Evolutionary conservation across 2,329 filamentous ascomycete genomes (phyloP).

Genomic region (Colletotrichum tropicale): DNA sequence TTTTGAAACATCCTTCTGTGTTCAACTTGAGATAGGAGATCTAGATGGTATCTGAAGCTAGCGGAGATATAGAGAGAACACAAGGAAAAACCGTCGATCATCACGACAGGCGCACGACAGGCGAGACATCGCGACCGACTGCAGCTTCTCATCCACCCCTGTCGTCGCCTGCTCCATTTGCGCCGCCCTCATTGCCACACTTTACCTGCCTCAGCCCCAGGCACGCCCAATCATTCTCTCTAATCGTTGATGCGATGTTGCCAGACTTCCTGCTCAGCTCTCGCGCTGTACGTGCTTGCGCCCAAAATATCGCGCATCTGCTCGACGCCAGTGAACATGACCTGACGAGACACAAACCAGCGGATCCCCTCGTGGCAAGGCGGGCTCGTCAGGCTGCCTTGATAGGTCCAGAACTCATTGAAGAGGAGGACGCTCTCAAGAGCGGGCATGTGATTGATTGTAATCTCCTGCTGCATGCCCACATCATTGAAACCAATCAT

Average conservation of each 20-base stretch:
- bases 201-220: background rate
- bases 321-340: constrained; percentile 42
- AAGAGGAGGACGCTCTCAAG: constrained; percentile 41
- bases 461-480: constrained; percentile 1
- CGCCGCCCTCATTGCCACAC: background rate
- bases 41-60: constrained; percentile 5
- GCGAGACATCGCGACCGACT: background rate
- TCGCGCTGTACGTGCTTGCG: constrained; percentile 47
- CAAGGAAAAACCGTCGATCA: background rate
- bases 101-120: background rate
- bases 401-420: constrained; percentile 52
- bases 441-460: constrained; percentile 34
- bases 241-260: constrained; percentile 48
- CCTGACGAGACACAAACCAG: constrained; percentile 37
- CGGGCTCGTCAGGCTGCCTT: constrained; percentile 50
- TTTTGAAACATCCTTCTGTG: background rate
- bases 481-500: constrained; percentile 43
- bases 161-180: background rate
- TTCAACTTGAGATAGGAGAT: background rate
- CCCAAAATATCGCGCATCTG: constrained; percentile 52
- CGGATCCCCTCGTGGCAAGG: constrained; percentile 50
- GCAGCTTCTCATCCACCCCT: background rate
- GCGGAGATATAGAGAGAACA: background rate
- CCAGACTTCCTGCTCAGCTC: constrained; percentile 51
- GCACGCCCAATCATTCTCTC: background rate